Percentiles rank a stretch among this genome's conserved stretches.
Evolutionary conservation across 164 flowering plant genomes (phyloP).

Genomic region (Echeveria elegans): DNA sequence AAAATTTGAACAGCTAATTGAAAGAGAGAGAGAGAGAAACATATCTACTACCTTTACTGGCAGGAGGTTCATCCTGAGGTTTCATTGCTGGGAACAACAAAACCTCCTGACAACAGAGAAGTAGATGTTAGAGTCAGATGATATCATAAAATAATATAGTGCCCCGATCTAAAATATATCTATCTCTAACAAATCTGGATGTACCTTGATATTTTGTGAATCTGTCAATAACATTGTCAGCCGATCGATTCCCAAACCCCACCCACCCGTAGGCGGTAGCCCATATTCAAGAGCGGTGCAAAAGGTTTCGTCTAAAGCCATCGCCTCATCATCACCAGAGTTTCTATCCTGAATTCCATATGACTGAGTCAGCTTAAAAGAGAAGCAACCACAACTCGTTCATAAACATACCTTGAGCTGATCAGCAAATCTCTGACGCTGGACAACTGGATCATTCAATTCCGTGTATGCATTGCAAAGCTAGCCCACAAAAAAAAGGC

Average conservation of each 20-base stretch:
- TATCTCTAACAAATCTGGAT: not conserved
- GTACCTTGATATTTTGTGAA: slow-evolving; percentile 91
- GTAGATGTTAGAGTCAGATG: not conserved
- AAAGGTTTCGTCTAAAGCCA: slow-evolving; percentile 90
- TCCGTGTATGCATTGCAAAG: slow-evolving; percentile 96
- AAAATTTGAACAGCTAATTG: no score
- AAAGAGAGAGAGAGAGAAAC: no score
- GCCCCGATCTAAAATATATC: not conserved
- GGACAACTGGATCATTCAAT: slow-evolving; percentile 92
- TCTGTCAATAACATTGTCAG: slow-evolving; percentile 82
- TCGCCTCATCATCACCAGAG: slow-evolving; percentile 97
- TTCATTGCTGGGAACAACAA: slow-evolving; percentile 91
- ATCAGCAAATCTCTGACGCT: slow-evolving; percentile 83
- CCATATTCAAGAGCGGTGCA: slow-evolving; percentile 91
- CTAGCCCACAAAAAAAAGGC: slow-evolving; percentile 23
- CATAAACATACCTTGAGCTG: slow-evolving; percentile 69
- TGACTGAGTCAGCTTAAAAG: not conserved
- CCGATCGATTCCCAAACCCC: slow-evolving; percentile 98
- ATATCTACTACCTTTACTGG: slow-evolving; percentile 33
- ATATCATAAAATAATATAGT: not conserved
- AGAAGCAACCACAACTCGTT: not conserved
- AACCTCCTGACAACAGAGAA: slow-evolving; percentile 57
- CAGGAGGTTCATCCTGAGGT: slow-evolving; percentile 72
- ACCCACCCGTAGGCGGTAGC: slow-evolving; percentile 92
- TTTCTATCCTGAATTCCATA: slow-evolving; percentile 63